phyloP scores from a whole-genome alignment of 768 basidiomycete species.

The Mrakia blollopis region DNA sequence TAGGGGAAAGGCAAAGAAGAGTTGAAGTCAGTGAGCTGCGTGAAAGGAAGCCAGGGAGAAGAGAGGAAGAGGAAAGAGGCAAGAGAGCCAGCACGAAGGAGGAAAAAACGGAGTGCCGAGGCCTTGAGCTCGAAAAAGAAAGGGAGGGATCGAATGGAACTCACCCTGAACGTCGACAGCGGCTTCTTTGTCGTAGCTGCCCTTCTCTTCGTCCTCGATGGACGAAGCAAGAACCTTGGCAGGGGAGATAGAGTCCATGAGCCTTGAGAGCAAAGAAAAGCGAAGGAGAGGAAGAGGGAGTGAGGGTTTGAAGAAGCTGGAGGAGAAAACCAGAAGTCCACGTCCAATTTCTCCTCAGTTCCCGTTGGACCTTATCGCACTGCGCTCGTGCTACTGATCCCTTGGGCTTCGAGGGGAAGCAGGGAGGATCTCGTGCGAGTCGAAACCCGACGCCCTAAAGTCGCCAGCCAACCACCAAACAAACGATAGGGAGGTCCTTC shows the following conservation, averaged over 20 bases:
- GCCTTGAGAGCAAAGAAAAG: neutral
- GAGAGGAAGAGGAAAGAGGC: neutral
- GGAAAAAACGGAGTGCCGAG: neutral
- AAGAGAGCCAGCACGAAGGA: neutral
- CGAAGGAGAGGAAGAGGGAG: neutral
- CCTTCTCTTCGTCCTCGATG: slow-evolving; percentile 4
- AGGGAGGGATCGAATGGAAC: neutral
- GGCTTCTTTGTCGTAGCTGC: neutral
- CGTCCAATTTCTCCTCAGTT: too few species aligned
- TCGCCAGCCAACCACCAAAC: too few species aligned
- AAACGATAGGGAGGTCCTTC: too few species aligned
- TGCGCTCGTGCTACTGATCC: too few species aligned
- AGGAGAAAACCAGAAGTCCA: too few species aligned
- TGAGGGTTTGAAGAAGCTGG: neutral
- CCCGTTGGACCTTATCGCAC: too few species aligned
- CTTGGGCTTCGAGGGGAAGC: too few species aligned
- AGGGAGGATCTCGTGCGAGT: too few species aligned
- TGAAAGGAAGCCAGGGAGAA: neutral
- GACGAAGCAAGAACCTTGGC: neutral
- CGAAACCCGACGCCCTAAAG: too few species aligned
- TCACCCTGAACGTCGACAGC: slow-evolving; percentile 12
- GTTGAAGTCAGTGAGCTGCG: neutral
- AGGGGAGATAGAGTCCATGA: neutral
- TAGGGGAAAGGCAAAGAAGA: neutral
- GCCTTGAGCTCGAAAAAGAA: neutral